Conservation (phyloP, 2,329 filamentous ascomycete genomes). For the Ramularia endophylla region DNA sequence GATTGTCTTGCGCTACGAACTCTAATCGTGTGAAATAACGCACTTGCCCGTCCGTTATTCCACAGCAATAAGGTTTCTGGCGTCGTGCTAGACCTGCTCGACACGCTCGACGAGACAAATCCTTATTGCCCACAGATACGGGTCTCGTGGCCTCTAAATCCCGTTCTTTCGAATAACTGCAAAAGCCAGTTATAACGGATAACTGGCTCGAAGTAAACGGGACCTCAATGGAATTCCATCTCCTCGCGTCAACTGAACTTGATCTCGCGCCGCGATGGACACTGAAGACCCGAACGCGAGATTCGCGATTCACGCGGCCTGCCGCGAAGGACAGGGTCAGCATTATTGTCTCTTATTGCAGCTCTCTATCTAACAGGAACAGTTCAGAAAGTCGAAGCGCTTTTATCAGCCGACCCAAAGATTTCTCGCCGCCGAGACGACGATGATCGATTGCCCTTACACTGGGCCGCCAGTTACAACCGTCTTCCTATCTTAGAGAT, state of each 20-base stretch:
- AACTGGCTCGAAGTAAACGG: too few relatives aligned
- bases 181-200: too few relatives aligned
- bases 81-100: too few relatives aligned
- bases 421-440: constrained; percentile 69
- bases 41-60: too few relatives aligned
- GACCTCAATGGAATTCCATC: too few relatives aligned
- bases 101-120: too few relatives aligned
- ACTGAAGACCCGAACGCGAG: constrained; percentile 45
- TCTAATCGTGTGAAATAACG: too few relatives aligned
- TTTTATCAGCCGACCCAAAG: constrained; percentile 71
- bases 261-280: constrained; percentile 19
- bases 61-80: too few relatives aligned
- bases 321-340: constrained; percentile 76
- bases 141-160: too few relatives aligned
- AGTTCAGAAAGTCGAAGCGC: constrained; percentile 68
- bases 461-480: constrained; percentile 90
- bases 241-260: neutral
- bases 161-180: too few relatives aligned
- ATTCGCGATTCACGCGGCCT: constrained; percentile 82
- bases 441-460: constrained; percentile 82
- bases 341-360: constrained; percentile 5
- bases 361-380: constrained; percentile 3
- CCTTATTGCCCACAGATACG: too few relatives aligned
- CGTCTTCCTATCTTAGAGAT: constrained; percentile 67
- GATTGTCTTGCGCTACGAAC: too few relatives aligned